These are phyloP conservation scores for Carnegiea gigantea DNA, from an alignment of 179 eudicot genomes.

Conservation along the genomic window DNA sequence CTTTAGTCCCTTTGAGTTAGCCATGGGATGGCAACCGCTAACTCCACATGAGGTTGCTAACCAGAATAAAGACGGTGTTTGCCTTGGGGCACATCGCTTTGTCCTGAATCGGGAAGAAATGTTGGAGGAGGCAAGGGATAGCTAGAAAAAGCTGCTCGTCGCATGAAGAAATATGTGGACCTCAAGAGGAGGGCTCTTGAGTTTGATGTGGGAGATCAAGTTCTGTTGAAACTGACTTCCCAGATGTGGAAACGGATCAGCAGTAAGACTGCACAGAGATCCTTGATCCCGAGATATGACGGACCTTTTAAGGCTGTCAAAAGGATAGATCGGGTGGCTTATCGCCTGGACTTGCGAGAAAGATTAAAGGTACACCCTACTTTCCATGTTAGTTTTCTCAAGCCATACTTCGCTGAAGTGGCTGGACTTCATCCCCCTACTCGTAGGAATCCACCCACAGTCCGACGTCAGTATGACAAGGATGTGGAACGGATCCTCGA, in stretches of 20 bases:
- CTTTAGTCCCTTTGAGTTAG: slow-evolving; percentile 8
- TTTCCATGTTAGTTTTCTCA: slow-evolving; percentile 21
- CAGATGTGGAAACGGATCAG: slow-evolving; percentile 8
- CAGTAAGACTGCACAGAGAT: background rate
- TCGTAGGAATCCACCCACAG: too few species aligned
- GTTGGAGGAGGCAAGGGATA: background rate
- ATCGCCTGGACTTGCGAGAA: background rate
- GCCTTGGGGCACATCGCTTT: background rate
- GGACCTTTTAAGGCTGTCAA: slow-evolving; percentile 7
- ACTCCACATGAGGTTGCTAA: slow-evolving; percentile 12
- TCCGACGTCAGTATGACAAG: too few species aligned
- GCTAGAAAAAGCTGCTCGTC: background rate
- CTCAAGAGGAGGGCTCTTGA: background rate
- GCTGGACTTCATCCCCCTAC: background rate
- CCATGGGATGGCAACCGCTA: background rate
- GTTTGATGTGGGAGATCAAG: background rate
- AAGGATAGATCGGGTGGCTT: slow-evolving; percentile 5
- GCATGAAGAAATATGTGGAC: slow-evolving; percentile 22
- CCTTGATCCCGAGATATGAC: slow-evolving; percentile 4
- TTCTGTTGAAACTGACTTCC: too few species aligned
- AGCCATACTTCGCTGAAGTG: slow-evolving; percentile 1
- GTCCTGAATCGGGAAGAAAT: background rate
- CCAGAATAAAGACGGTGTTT: too few species aligned
- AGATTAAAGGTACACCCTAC: background rate
- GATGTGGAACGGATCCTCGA: too few species aligned